Conservation (phyloP, 306 rosid species). For the Sesbania bispinosa region DNA sequence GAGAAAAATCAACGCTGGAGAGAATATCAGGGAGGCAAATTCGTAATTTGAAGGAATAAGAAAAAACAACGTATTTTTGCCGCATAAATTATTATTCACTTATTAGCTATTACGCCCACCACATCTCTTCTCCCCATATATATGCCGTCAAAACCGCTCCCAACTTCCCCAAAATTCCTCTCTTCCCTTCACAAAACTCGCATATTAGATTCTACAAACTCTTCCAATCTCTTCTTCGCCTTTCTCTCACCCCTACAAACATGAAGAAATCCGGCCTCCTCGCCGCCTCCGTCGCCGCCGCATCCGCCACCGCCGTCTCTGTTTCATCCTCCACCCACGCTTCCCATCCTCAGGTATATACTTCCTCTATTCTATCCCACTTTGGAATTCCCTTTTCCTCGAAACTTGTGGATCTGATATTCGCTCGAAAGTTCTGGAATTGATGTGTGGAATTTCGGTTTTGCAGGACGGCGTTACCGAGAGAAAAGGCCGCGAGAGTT, state of each 20-base stretch:
- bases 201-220: background rate
- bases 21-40: background rate
- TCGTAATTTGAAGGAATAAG: background rate
- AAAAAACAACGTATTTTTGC: conserved; percentile 27
- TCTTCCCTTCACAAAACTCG: background rate
- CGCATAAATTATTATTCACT: conserved; percentile 30
- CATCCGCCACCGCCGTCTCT: conserved; percentile 39
- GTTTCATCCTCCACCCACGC: conserved; percentile 20
- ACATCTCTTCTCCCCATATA: conserved; percentile 22
- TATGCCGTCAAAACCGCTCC: conserved; percentile 28
- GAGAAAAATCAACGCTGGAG: no score
- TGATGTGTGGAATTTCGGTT: background rate
- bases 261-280: conserved; percentile 54
- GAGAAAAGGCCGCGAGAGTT: background rate
- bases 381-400: background rate
- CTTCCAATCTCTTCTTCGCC: background rate
- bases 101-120: background rate
- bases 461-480: conserved; percentile 25
- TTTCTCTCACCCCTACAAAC: background rate
- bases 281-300: conserved; percentile 59
- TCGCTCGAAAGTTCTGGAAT: background rate
- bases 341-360: conserved; percentile 48
- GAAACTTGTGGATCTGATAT: background rate
- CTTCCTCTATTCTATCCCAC: background rate
- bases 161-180: background rate